Evolutionary conservation across 2,329 filamentous ascomycete genomes (phyloP).

Genomic region (Colletotrichum phormii): DNA sequence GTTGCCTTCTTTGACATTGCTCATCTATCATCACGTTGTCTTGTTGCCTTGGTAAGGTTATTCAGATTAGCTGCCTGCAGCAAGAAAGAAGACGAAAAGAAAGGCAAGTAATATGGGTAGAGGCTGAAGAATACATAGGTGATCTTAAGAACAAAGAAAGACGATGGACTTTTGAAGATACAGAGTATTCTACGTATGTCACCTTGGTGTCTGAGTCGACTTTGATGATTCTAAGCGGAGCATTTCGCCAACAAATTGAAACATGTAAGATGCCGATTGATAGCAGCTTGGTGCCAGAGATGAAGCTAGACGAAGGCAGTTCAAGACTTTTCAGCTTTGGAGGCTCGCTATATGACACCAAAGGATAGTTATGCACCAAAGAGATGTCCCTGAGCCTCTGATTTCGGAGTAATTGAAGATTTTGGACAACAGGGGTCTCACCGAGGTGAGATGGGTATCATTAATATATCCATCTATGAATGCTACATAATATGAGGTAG

Average conservation of each 20-base stretch:
- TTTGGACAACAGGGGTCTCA: slow-evolving; percentile 12
- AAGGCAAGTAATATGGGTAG: neutral
- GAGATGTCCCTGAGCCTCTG: neutral
- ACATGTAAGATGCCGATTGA: too few relatives aligned
- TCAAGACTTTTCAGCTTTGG: too few relatives aligned
- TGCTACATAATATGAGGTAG: neutral
- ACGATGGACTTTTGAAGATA: too few relatives aligned
- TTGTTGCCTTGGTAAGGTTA: neutral
- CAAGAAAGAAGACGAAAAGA: neutral
- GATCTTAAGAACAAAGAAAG: too few relatives aligned
- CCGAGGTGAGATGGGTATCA: slow-evolving; percentile 31
- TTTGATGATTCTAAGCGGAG: too few relatives aligned
- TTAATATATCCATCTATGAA: slow-evolving; percentile 13
- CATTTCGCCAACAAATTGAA: too few relatives aligned
- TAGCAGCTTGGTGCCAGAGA: too few relatives aligned
- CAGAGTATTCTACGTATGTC: too few relatives aligned
- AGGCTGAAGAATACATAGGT: neutral
- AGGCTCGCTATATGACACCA: too few relatives aligned
- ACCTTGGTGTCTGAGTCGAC: too few relatives aligned
- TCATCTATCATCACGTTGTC: neutral
- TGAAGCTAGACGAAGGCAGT: too few relatives aligned
- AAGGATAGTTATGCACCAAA: neutral
- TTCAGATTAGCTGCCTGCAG: neutral
- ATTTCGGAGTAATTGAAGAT: neutral
- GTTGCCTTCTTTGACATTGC: neutral